These are phyloP conservation scores for Neurospora pannonica DNA, from an alignment of 495 filamentous ascomycete genomes.

Conservation along the genomic window DNA sequence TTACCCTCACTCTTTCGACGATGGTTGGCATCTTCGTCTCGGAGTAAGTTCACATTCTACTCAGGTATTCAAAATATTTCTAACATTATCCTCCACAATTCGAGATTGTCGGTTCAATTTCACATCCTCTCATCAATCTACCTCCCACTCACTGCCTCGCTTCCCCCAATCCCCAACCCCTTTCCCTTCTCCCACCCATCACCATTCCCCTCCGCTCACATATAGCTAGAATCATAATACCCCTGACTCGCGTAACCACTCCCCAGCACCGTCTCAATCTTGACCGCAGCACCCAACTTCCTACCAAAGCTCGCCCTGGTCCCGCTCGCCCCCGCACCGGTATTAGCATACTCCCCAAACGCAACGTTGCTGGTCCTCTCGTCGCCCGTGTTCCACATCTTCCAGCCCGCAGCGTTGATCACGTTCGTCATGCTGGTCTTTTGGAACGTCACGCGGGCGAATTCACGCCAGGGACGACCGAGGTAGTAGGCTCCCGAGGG, in stretches of 20 bases:
- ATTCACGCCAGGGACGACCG: slow-evolving; percentile 57
- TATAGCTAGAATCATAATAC: slow-evolving; percentile 20
- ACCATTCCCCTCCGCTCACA: background rate
- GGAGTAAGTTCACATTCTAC: too few relatives aligned
- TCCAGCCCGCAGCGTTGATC: slow-evolving; percentile 54
- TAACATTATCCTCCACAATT: too few relatives aligned
- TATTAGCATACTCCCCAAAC: slow-evolving; percentile 53
- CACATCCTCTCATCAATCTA: background rate
- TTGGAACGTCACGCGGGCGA: slow-evolving; percentile 55
- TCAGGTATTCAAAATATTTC: too few relatives aligned
- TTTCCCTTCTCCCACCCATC: background rate
- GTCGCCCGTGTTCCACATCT: slow-evolving; percentile 41
- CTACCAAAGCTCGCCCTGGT: slow-evolving; percentile 47
- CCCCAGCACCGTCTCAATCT: slow-evolving; percentile 43
- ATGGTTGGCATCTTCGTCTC: background rate
- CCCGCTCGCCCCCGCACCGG: slow-evolving; percentile 47
- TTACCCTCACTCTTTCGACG: background rate
- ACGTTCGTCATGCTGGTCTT: slow-evolving; percentile 43
- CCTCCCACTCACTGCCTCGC: background rate
- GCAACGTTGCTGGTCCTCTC: slow-evolving; percentile 43
- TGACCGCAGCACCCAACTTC: slow-evolving; percentile 34
- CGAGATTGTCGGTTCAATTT: background rate
- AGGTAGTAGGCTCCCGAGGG: slow-evolving; percentile 46
- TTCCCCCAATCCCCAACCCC: background rate
- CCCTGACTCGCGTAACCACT: slow-evolving; percentile 28